Base-by-base conservation (phyloP, 495 filamentous ascomycete genomes). In the Bathelium albidoporum region DNA sequence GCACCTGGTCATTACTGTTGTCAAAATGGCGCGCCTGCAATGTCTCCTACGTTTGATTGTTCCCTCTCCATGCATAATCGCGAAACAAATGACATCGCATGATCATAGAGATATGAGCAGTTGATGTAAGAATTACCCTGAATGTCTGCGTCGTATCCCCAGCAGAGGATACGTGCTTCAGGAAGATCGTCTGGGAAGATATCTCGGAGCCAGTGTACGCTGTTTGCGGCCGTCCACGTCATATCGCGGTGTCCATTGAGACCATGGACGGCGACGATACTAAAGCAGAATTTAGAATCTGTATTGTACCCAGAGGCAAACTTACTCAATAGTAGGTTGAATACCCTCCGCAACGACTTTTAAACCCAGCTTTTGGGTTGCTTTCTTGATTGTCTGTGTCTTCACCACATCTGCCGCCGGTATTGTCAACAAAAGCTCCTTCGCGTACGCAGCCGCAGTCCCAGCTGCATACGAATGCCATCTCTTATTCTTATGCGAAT, bases 251-350 rank as follows among this genome's bases (percentile, higher is more conserved):
- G 60, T 31, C 77, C 75, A 29, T 70, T 73, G 18, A 85, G 69
- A 26, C 79, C 79, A 65, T 81, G 79, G n/a, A 81, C 66, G 24
- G 74, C 74, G 52, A 81, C 69, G 36, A 81, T 77, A 62, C 78
- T 81, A 63, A 59, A 59, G n/a, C n/a, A 28, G 11, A 14, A 29
- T 9, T 58, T 20, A 58, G 52, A 12, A 29, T 22, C 10, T 11
- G 52, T 20, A 10, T 9, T 29, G 10, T 9, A 58, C n/a, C 10
- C 10, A 11, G 22, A 11, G 12, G 12, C 10, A 10, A 58, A 20
- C 26, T 22, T 58, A 29, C 52, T 58, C 52, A 11, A 22, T 20
- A 29, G 20, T 20, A 9, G 20, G 52, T 11, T 58, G 10, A 58
- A 10, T 11, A 20, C 26, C 52, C 12, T 22, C 20, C 10, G 12